Evolutionary conservation across 108 stramenopile species (phyloP), one percentile per base, ranked within the genome.

Genomic region (Nitzschia palea): DNA sequence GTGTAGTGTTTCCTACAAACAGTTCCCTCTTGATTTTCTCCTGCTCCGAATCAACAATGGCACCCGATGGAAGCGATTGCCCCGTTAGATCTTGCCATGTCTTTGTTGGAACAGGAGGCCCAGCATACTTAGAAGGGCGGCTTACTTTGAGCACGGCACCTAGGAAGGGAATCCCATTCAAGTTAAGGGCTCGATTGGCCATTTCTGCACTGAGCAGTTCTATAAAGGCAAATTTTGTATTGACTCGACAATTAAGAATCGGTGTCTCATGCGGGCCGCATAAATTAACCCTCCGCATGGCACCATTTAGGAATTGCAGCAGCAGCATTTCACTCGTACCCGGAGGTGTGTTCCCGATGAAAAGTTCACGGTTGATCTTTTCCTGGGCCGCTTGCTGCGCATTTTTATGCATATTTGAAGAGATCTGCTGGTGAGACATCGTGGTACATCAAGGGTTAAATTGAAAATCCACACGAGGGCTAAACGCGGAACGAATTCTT

Each of bases 51-150:
- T 85, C 86, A 61, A 78, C 35, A 9, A 76, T 45, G 35, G 64
- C 73, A 15, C 86, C 88, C 2, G 73, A 33, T 3, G 87, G 86
- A 4, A 93, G 34, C 2, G 84, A 51, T 59, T 90, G 86, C 14
- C 94, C 95, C 0, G 94, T 97, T 35, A 96, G 64, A 56, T 89
- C 76, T 79, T 96, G 96, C 95, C 96, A 96, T 10, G 95, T 93
- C 30, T 75, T 75, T 29, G 72, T 40, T 8, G 85, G 76, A 25
- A 79, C 65, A 55, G 63, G 71, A 0, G 94, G 93, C 0, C 97
- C 97, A 0, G 68, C 81, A 68, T 97, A 97, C 68, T 97, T 97
- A 47, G 83, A 80, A 0, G 97, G 97, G 35, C 97, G 91, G 20
- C 81, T 82, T 18, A 97, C 87, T 69, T 95, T 92, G 8, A 97